A percentile compares a stretch with the other conserved stretches of the same genome.
phyloP scores from a whole-genome alignment of 2,329 filamentous ascomycete genomes.

The Xylariaceae sp. region DNA sequence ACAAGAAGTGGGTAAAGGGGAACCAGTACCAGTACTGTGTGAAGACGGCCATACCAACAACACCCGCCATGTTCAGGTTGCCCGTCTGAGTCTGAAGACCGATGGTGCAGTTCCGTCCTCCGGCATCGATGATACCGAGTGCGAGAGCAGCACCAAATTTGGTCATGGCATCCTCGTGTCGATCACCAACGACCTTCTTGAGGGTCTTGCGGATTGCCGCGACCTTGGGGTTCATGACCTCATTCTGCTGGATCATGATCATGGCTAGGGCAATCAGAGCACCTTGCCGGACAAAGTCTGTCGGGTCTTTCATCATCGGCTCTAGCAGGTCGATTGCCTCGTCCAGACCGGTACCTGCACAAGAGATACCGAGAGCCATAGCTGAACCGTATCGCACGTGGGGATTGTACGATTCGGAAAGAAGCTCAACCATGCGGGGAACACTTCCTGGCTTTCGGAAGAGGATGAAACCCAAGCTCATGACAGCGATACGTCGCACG shows the following conservation, averaged over 20 bases:
- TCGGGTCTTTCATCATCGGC: conserved; percentile 99
- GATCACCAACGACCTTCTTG: conserved; percentile 90
- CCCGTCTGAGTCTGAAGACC: conserved; percentile 97
- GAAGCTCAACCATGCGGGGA: conserved; percentile 96
- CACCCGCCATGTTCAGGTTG: conserved; percentile 97
- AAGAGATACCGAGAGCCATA: conserved; percentile 98
- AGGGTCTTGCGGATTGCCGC: conserved; percentile 88
- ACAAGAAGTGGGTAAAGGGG: conserved; percentile 96
- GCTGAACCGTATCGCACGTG: conserved; percentile 97
- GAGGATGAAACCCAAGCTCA: conserved; percentile 97
- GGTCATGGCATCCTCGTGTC: conserved; percentile 98
- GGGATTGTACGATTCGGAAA: conserved; percentile 98
- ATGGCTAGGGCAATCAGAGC: conserved; percentile 93
- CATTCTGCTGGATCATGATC: conserved; percentile 99
- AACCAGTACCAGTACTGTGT: conserved; percentile 99
- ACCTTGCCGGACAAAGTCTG: conserved; percentile 96
- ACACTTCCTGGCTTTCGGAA: conserved; percentile 98
- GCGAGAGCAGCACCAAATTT: conserved; percentile 96
- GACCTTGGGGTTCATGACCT: conserved; percentile 98
- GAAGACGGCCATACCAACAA: conserved; percentile 97
- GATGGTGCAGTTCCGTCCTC: conserved; percentile 97
- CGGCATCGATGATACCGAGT: conserved; percentile 95
- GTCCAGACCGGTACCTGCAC: conserved; percentile 92
- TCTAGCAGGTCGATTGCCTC: conserved; percentile 96
- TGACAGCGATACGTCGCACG: conserved; percentile 92